Base-by-base conservation (phyloP, 2,329 filamentous ascomycete species). In the Colletotrichum camelliae region DNA sequence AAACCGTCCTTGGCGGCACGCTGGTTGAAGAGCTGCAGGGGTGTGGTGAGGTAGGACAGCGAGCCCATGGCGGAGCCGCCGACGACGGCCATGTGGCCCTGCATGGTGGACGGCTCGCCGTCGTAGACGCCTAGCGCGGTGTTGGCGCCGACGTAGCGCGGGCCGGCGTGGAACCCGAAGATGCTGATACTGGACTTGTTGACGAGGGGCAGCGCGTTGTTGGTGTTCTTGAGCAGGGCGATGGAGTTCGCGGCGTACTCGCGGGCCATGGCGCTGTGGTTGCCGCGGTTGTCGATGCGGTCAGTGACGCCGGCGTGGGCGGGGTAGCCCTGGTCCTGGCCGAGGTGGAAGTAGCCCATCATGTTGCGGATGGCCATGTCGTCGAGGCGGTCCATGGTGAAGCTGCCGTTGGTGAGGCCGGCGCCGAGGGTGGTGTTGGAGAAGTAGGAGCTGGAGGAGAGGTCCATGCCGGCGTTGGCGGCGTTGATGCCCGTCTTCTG, bases 141-240 rank as follows among this genome's bases (percentile, higher is more conserved):
- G 95, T 58, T 93, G 87, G 0, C 93, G 70, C 69, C 69, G 16
- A 71, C 93, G 5, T 85, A 77, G 0, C 85, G 85, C 29, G 84
- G 77, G 86, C 88, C 76, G 80, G 85, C 89, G 72, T 89, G 89
- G 64, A 35, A 69, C 5, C 70, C 70, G 27, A 73, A 73, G 12
- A 73, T 73, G n/a, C 64, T 68, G 18, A 73, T 68, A 7, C 62
- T 67, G 5, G 64, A 29, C 57, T 48, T 67, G 89, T 87, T 87
- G 66, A 88, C 89, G 3, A 94, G 83, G 1, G 94, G 94, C 1
- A 96, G 86, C 0, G 93, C 82, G 12, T 86, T 86, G 43, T 89
- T 88, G 10, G 94, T 89, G 77, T 96, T 96, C 85, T 95, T 95
- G 58, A 96, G 85, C 18, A 96, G 86, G 1, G 95, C 93, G 16